Percentiles rank a stretch among this genome's conserved stretches.
phyloP scores from a whole-genome alignment of 495 filamentous ascomycete species.

The Penicillium subrubescens region DNA sequence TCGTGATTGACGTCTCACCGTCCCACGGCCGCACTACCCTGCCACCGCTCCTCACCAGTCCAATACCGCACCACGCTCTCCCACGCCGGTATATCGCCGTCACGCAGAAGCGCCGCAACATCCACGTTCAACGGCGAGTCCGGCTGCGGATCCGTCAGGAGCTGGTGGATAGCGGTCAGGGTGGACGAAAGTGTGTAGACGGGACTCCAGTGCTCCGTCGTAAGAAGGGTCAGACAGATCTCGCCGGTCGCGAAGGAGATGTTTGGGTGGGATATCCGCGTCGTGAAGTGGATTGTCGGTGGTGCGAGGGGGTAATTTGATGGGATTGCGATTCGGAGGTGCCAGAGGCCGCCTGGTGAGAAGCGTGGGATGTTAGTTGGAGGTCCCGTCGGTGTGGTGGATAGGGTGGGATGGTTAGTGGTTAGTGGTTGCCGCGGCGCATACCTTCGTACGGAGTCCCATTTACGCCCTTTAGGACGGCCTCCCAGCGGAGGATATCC shows the following conservation, averaged over 20 bases:
- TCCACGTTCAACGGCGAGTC: slow-evolving; percentile 91
- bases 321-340: slow-evolving; percentile 76
- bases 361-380: slow-evolving; percentile 5
- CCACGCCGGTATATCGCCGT: slow-evolving; percentile 75
- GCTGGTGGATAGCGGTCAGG: slow-evolving; percentile 73
- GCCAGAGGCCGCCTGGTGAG: slow-evolving; percentile 76
- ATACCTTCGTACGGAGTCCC: slow-evolving; percentile 74
- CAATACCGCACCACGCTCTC: slow-evolving; percentile 82
- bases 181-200: slow-evolving; percentile 78
- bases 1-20: slow-evolving; percentile 15
- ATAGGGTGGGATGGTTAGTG: neutral
- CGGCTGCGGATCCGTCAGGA: slow-evolving; percentile 73
- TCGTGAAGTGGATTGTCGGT: slow-evolving; percentile 76
- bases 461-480: slow-evolving; percentile 71
- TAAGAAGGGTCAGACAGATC: slow-evolving; percentile 88
- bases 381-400: neutral
- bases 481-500: slow-evolving; percentile 75
- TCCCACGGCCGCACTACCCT: slow-evolving; percentile 15
- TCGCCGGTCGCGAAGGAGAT: slow-evolving; percentile 79
- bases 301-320: slow-evolving; percentile 75
- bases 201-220: slow-evolving; percentile 77
- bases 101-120: slow-evolving; percentile 73
- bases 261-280: slow-evolving; percentile 84
- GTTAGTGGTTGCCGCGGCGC: neutral
- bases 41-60: slow-evolving; percentile 57